These are phyloP conservation scores for Sparassis latifolia DNA, from an alignment of 1,284 basidiomycete species.

Conservation along the genomic window DNA sequence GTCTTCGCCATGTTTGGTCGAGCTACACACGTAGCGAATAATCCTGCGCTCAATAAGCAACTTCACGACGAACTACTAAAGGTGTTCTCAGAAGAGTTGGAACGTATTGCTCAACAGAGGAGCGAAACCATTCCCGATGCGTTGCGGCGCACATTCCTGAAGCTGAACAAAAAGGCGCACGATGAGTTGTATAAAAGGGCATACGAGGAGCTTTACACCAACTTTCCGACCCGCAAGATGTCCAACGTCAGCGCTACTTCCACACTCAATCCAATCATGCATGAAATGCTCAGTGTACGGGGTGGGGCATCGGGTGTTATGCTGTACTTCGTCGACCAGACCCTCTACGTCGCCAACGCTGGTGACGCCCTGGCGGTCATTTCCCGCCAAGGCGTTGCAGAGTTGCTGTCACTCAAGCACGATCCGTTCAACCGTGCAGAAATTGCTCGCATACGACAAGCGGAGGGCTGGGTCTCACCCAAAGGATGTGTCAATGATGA, in stretches of 20 bases:
- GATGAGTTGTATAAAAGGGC: slow-evolving; percentile 67
- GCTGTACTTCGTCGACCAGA: slow-evolving; percentile 79
- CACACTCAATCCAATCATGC: slow-evolving; percentile 26
- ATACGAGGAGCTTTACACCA: slow-evolving; percentile 55
- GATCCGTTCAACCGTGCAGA: slow-evolving; percentile 89
- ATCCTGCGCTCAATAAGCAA: slow-evolving; percentile 68
- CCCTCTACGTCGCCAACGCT: slow-evolving; percentile 85
- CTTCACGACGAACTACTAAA: slow-evolving; percentile 75
- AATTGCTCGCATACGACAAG: slow-evolving; percentile 80
- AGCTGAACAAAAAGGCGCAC: slow-evolving; percentile 75
- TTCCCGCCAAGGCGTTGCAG: slow-evolving; percentile 75
- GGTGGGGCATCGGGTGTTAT: slow-evolving; percentile 87
- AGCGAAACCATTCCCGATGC: slow-evolving; percentile 69
- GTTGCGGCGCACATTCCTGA: slow-evolving; percentile 79
- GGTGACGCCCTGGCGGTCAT: slow-evolving; percentile 90
- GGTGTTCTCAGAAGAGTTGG: slow-evolving; percentile 57
- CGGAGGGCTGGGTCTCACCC: slow-evolving; percentile 97
- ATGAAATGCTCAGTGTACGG: slow-evolving; percentile 43
- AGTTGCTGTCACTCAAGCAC: slow-evolving; percentile 77
- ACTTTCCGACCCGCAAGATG: slow-evolving; percentile 52
- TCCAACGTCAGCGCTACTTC: slow-evolving; percentile 52
- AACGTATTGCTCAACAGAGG: slow-evolving; percentile 37
- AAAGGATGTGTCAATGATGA: slow-evolving; percentile 92
- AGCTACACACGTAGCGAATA: slow-evolving; percentile 57
- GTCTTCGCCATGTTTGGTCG: slow-evolving; percentile 95